Percentiles rank a stretch among this genome's conserved stretches.
phyloP scores from a whole-genome alignment of 768 basidiomycete species.

The Rhodotorula diobovata region DNA sequence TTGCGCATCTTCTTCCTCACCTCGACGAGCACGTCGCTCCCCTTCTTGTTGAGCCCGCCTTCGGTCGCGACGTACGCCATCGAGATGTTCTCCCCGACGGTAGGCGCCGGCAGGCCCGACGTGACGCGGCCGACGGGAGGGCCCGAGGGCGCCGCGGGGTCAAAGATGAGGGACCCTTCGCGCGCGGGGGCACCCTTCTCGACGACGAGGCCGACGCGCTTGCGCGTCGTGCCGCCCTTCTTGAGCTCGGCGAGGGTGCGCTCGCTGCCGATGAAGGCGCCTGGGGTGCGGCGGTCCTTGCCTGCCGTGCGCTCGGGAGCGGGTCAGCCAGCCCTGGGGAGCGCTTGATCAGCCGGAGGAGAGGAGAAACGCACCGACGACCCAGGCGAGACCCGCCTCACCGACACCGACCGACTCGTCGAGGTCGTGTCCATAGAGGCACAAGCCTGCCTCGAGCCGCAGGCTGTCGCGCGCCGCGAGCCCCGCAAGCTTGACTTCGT shows the following conservation, averaged over 20 bases:
- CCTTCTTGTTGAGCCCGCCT: constrained; percentile 79
- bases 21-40: constrained; percentile 75
- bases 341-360: not conserved
- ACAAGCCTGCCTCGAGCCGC: constrained; percentile 94
- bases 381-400: constrained; percentile 87
- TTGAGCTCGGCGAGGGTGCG: constrained; percentile 69
- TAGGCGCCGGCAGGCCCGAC: constrained; percentile 92
- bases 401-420: constrained; percentile 80
- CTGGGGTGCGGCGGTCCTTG: constrained; percentile 67
- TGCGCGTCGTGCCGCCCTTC: constrained; percentile 60
- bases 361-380: constrained; percentile 64
- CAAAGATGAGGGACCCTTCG: constrained; percentile 39
- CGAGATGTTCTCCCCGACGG: constrained; percentile 82
- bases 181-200: constrained; percentile 75
- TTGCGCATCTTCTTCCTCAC: constrained; percentile 74
- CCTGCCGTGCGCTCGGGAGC: constrained; percentile 53
- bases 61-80: constrained; percentile 77
- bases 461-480: constrained; percentile 89
- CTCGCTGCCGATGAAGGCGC: constrained; percentile 71
- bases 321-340: not conserved
- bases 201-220: constrained; percentile 76
- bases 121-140: constrained; percentile 63
- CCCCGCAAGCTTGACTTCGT: constrained; percentile 70
- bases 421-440: constrained; percentile 89
- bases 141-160: constrained; percentile 1